Base-by-base conservation (phyloP, 352 stramenopile genomes). In the Phytopythium kandeliae region DNA sequence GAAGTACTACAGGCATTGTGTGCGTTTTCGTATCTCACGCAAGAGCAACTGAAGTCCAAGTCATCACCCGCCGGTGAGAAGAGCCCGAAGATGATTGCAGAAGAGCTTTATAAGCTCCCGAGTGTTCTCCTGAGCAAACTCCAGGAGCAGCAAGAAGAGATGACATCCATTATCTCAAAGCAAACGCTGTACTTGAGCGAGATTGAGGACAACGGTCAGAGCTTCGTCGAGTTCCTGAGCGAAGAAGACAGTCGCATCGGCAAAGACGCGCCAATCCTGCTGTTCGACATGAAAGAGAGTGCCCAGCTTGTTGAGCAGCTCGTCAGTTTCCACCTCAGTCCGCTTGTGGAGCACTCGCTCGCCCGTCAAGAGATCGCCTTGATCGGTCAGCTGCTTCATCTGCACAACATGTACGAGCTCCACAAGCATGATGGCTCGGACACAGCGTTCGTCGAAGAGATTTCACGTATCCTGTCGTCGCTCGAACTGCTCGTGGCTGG, bases 211-310 rank as follows among this genome's bases (percentile, higher is more conserved):
- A 76, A 66, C 17, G 69, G 55, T 10, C 58, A 74, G 36, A 83
- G 60, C 50, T 70, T 81, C 34, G 67, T 78, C 26, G 69, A 83
- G 49, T 62, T 86, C 11, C 48, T 80, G 11, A 81, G 64, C 15
- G 71, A 79, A 51, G 71, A 83, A 49, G 74, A 85, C 30, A 74
- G 65, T 28, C 76, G 71, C 2, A 74, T 87, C 40, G 76, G 76
- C 52, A 85, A 82, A 49, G 78, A 92, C 60, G 78, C 76, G 15
- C 82, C 82, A 8, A 88, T 93, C 46, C 46, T 93, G 62, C 57
- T 93, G 13, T 90, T 93, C 30, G 78, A 91, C 40, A 84, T 89
- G 71, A 82, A 85, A 41, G 75, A 89, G 37, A 87, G 74, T 51
- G 69, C 78, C 4, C 19, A 56, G 30, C 51, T 93, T 9, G 75